These are phyloP conservation scores for Chalciporus chontae DNA, from an alignment of 768 basidiomycete genomes.

Conservation along the genomic window DNA sequence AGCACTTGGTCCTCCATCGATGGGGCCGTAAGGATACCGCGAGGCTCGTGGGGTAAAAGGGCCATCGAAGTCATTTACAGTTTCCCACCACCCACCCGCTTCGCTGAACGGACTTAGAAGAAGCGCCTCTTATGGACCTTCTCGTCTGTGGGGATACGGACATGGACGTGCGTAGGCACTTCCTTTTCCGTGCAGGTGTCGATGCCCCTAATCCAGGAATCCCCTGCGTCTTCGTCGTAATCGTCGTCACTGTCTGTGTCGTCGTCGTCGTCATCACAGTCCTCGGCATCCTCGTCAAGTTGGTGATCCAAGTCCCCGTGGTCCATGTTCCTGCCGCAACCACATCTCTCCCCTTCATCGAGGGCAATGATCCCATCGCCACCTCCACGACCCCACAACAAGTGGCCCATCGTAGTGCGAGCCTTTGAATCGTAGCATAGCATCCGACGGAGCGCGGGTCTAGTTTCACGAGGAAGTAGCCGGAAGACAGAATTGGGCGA, in stretches of 20 bases:
- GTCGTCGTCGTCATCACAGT: conserved; percentile 24
- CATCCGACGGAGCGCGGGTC: conserved; percentile 90
- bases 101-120: conserved; percentile 41
- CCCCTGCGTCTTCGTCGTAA: conserved; percentile 76
- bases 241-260: conserved; percentile 18
- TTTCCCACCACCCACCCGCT: not conserved
- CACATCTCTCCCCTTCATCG: conserved; percentile 47
- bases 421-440: conserved; percentile 83
- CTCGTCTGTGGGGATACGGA: conserved; percentile 72
- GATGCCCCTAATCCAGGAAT: conserved; percentile 83
- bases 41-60: conserved; percentile 8
- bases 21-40: conserved; percentile 15
- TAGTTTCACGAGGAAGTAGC: conserved; percentile 88
- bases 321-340: conserved; percentile 48
- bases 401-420: conserved; percentile 89
- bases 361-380: conserved; percentile 59
- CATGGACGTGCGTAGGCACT: conserved; percentile 59
- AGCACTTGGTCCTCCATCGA: not conserved
- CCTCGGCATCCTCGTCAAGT: conserved; percentile 41
- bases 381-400: conserved; percentile 79
- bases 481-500: conserved; percentile 88
- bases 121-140: conserved; percentile 71
- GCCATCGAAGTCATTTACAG: not conserved
- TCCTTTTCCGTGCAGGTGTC: conserved; percentile 58
- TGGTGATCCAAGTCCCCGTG: conserved; percentile 33